phyloP scores from a whole-genome alignment of 768 basidiomycete species.

The Gloeopeniophorella convolvens region DNA sequence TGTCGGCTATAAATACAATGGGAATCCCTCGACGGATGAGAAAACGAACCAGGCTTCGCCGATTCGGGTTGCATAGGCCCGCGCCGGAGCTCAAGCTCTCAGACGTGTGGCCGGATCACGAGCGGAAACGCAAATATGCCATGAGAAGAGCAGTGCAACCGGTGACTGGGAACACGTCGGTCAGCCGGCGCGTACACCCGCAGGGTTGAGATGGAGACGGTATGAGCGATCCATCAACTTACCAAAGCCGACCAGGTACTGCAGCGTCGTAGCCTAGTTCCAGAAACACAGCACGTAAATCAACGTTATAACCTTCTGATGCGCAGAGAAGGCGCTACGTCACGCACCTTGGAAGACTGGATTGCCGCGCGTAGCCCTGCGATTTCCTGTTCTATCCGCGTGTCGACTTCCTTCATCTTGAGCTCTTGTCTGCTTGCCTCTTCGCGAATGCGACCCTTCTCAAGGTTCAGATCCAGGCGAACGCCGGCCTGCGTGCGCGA shows the following conservation, averaged over 20 bases:
- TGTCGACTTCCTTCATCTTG: constrained; percentile 97
- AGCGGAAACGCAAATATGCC: constrained; percentile 76
- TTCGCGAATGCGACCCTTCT: constrained; percentile 93
- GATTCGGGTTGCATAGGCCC: not conserved
- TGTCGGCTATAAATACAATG: not conserved
- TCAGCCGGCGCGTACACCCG: not conserved
- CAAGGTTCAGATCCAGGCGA: constrained; percentile 87
- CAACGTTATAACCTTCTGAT: not conserved
- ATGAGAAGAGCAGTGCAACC: constrained; percentile 82
- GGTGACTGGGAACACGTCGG: constrained; percentile 49
- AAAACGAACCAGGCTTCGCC: not conserved
- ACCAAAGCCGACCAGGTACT: constrained; percentile 87
- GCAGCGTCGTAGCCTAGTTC: constrained; percentile 69
- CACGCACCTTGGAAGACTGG: constrained; percentile 71
- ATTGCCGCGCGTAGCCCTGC: constrained; percentile 77
- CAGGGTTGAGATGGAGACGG: not conserved
- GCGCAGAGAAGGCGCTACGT: not conserved
- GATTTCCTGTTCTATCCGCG: constrained; percentile 94
- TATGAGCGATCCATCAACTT: too few relatives aligned
- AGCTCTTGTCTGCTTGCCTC: constrained; percentile 87
- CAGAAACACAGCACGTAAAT: not conserved
- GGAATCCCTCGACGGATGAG: not conserved
- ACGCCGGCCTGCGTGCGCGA: constrained; percentile 91
- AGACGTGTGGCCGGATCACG: constrained; percentile 22
- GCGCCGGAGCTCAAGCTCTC: not conserved